These are phyloP conservation scores for Petunia axillaris DNA, from an alignment of 257 asterid species.

Conservation along the genomic window DNA sequence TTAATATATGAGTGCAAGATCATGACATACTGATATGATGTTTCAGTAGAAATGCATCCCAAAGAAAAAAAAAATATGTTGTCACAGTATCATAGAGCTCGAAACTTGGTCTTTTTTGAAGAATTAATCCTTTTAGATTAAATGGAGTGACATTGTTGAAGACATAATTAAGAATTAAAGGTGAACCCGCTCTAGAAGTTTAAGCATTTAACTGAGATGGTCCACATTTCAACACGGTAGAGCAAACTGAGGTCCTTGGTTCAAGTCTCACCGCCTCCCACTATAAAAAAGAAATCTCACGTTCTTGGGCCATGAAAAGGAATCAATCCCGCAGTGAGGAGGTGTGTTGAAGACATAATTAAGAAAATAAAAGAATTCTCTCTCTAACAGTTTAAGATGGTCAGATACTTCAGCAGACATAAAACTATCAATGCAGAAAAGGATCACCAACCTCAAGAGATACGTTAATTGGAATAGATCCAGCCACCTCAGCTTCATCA, in stretches of 20 bases:
- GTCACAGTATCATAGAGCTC: neutral
- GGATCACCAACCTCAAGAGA: conserved; percentile 63
- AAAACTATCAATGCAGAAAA: conserved; percentile 19
- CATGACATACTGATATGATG: too few species aligned
- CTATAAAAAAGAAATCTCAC: neutral
- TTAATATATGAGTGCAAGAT: too few species aligned
- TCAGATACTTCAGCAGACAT: too few species aligned
- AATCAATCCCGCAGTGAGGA: neutral
- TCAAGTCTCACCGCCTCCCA: neutral
- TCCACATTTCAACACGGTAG: too few species aligned
- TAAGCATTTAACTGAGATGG: too few species aligned
- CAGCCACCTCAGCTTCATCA: conserved; percentile 70
- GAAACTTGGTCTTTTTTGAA: neutral
- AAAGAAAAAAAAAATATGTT: too few species aligned
- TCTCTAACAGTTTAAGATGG: neutral
- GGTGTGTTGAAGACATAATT: neutral
- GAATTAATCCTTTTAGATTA: neutral
- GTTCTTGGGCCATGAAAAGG: neutral
- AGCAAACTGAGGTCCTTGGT: too few species aligned
- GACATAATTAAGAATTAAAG: too few species aligned
- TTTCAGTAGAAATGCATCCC: too few species aligned
- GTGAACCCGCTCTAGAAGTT: too few species aligned
- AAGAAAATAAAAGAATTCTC: neutral
- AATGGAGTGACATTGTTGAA: neutral
- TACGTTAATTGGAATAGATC: conserved; percentile 63